Evolutionary conservation across 257 asterid species (phyloP), one percentile per base, ranked within the genome.

Genomic region (Solanum sitiens): DNA sequence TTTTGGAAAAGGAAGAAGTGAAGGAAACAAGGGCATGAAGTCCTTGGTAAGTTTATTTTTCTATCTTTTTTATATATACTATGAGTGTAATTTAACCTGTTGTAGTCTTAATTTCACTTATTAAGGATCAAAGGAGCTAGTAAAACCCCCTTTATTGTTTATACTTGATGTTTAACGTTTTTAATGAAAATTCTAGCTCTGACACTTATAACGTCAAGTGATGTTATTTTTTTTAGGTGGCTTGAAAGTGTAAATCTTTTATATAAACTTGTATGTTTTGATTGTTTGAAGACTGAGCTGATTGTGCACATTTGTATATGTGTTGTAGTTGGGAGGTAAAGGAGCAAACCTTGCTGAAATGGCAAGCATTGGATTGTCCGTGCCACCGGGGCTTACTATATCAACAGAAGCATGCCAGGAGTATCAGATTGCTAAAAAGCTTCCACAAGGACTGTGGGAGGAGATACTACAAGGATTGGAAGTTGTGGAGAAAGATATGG

Each of bases 271-370:
- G 23, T 70, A 77, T 40, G 11, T 13, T 76, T 59, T 83, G 75
- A 35, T 33, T 33, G n/a, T 83, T 61, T 84, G 87, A 84, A 84
- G 53, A 20, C 23, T 56, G 37, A 56, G 71, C 21, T 47, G 8
- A 65, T 80, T 50, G 72, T 5, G 33, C 6, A 12, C 35, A 35
- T 47, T 16, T 53, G 6, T 76, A 33, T 32, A 35, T 79, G 85
- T 88, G 74, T 42, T 71, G 50, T 89, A 95, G 99, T 88, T 96
- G 94, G 99, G 99, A 83, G 98, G 99, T 33, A 95, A 96, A 87
- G 99, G 99, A 8, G 99, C 99, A n/a, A 97, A 97, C 86, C 98
- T 97, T 21, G 99, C 99, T 67, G 99, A 97, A 91, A 97, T 97
- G 99, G 98, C 99, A 71, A 94, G 98, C 90, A 97, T 97, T 70